Conservation (phyloP, 306 rosid species). For the Sechiopsis laciniata region DNA sequence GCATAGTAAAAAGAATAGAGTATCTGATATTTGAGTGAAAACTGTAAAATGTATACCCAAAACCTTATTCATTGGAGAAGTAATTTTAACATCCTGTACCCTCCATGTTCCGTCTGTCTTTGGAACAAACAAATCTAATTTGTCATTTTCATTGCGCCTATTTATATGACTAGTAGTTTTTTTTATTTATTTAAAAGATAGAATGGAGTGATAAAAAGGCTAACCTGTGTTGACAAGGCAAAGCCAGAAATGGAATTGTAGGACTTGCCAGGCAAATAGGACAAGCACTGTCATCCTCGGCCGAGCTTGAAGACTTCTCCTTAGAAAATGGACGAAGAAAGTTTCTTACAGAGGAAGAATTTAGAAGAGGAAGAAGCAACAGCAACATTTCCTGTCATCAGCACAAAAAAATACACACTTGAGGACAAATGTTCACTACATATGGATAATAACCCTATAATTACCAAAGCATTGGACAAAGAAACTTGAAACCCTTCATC, state of each 20-base stretch:
- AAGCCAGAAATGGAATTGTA: conserved; percentile 76
- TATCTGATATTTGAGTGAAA: not conserved
- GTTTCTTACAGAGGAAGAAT: conserved; percentile 76
- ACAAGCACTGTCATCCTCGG: conserved; percentile 57
- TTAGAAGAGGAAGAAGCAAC: conserved; percentile 93
- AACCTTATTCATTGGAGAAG: not conserved
- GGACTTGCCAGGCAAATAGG: conserved; percentile 86
- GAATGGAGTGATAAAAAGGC: not conserved
- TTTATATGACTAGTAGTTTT: conserved; percentile 8
- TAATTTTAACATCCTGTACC: not conserved
- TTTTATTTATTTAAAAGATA: not conserved
- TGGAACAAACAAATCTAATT: not conserved
- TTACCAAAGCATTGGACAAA: not conserved
- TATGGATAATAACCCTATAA: not conserved
- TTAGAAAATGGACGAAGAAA: conserved; percentile 76
- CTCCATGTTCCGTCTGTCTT: not conserved
- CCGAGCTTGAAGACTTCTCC: conserved; percentile 73
- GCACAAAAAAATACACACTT: conserved; percentile 23
- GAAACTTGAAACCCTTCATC: conserved; percentile 7
- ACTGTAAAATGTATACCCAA: not conserved
- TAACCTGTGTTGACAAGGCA: conserved; percentile 97
- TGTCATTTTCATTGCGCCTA: not conserved
- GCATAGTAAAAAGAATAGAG: not conserved
- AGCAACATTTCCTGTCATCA: conserved; percentile 89
- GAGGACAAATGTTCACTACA: not conserved